Percentiles rank a stretch among this genome's conserved stretches.
phyloP scores from a whole-genome alignment of 2,329 filamentous ascomycete species.

The Corinectria fuckeliana region DNA sequence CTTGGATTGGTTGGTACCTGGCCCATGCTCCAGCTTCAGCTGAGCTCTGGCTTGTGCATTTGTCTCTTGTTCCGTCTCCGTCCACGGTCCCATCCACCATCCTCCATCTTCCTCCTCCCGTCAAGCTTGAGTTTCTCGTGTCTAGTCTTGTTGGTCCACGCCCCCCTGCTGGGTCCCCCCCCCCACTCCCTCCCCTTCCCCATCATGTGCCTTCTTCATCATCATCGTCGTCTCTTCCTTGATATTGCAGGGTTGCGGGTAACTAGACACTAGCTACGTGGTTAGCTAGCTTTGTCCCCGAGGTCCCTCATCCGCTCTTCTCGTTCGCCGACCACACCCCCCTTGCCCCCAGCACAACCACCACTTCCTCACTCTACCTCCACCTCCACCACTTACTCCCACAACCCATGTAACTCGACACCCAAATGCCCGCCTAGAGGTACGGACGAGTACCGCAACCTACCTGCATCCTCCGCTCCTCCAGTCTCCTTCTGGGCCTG shows the following conservation, averaged over 20 bases:
- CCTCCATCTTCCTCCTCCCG: conserved; percentile 14
- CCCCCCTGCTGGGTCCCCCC: conserved; percentile 12
- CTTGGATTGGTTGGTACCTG: conserved; percentile 23
- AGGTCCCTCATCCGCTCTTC: conserved; percentile 9
- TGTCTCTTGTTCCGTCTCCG: conserved; percentile 22
- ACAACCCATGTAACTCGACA: conserved; percentile 22
- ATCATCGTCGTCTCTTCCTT: conserved; percentile 24
- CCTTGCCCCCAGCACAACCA: conserved; percentile 16
- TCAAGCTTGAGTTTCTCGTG: conserved; percentile 6
- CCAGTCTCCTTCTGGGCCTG: background rate
- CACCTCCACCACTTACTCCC: conserved; percentile 26
- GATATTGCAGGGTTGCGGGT: conserved; percentile 35
- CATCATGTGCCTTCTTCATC: conserved; percentile 34
- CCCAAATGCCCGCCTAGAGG: conserved; percentile 3
- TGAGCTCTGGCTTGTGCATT: conserved; percentile 12
- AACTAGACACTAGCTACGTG: conserved; percentile 34
- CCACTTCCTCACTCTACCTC: conserved; percentile 30
- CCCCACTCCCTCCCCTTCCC: conserved; percentile 18
- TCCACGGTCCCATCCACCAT: conserved; percentile 17
- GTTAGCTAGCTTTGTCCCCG: conserved; percentile 21
- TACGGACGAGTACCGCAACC: conserved; percentile 21
- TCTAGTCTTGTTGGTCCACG: conserved; percentile 10
- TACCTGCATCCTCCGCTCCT: conserved; percentile 21
- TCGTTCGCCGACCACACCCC: conserved; percentile 30
- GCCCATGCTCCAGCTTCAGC: conserved; percentile 27